Conservation (phyloP, 805 yeast genomes). For the Barnettozyma pratensis region DNA sequence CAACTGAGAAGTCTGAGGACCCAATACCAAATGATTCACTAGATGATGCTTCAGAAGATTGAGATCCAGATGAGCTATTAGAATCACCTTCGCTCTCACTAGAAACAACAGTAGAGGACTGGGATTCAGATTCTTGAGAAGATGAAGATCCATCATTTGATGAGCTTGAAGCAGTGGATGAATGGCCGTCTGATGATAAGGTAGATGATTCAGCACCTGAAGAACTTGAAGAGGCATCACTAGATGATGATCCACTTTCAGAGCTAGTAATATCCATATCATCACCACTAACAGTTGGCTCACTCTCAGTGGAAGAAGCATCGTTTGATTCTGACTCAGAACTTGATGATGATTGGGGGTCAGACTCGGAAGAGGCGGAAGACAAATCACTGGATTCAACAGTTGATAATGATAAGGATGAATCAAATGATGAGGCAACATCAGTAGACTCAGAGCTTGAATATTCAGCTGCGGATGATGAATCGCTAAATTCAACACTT, state of each 20-base stretch:
- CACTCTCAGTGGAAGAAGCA: too few species aligned
- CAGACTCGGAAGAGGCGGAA: background rate
- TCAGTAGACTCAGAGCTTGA: too few species aligned
- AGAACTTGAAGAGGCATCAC: background rate
- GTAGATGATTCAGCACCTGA: background rate
- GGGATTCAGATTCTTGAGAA: background rate
- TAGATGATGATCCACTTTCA: background rate
- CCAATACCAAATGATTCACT: background rate
- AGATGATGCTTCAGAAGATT: background rate
- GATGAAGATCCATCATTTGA: background rate
- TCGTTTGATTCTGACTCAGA: background rate
- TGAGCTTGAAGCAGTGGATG: background rate
- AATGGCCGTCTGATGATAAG: background rate
- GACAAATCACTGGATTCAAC: background rate
- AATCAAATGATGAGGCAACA: background rate
- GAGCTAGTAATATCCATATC: background rate
- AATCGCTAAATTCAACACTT: too few species aligned
- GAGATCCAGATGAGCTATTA: background rate
- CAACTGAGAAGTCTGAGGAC: background rate
- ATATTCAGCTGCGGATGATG: too few species aligned
- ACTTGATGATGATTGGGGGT: background rate
- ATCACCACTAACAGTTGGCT: too few species aligned
- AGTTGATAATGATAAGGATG: background rate
- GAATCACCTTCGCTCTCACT: background rate
- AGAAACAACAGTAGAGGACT: background rate